A percentile compares a stretch with the other conserved stretches of the same genome.
These are phyloP conservation scores for Colletotrichum gloeosporioides DNA, from an alignment of 2,329 filamentous ascomycete genomes.

Conservation along the genomic window DNA sequence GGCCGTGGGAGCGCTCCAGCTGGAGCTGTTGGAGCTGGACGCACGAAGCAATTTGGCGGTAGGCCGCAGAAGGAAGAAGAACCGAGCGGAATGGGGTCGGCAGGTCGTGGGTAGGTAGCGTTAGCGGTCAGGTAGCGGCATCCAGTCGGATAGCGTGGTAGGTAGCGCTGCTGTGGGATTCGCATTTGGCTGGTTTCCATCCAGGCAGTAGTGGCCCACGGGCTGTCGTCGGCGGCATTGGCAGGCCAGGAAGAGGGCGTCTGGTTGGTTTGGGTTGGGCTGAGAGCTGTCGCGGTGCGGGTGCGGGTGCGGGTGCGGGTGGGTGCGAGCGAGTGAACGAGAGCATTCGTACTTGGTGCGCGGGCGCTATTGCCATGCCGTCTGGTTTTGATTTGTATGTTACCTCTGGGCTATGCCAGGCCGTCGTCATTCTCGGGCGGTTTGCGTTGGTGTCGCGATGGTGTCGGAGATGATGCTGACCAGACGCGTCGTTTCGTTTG, in stretches of 20 bases:
- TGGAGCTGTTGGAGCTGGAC: not conserved
- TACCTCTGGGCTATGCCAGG: not conserved
- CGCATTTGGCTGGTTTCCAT: constrained; percentile 14
- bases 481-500: not conserved
- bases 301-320: not conserved
- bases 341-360: not conserved
- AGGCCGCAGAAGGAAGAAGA: not conserved
- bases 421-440: not conserved
- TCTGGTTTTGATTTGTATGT: not conserved
- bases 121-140: constrained; percentile 3
- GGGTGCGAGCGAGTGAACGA: not conserved
- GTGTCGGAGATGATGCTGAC: not conserved
- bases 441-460: not conserved
- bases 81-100: constrained; percentile 12
- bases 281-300: not conserved
- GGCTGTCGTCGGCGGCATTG: not conserved
- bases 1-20: not conserved
- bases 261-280: not conserved
- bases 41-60: not conserved
- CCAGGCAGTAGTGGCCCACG: not conserved
- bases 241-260: not conserved
- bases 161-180: constrained; percentile 12
- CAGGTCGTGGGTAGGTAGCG: constrained; percentile 9
- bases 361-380: not conserved
- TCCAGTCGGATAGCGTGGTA: not conserved